phyloP scores from a whole-genome alignment of 257 asterid species.

The Avicennia marina region DNA sequence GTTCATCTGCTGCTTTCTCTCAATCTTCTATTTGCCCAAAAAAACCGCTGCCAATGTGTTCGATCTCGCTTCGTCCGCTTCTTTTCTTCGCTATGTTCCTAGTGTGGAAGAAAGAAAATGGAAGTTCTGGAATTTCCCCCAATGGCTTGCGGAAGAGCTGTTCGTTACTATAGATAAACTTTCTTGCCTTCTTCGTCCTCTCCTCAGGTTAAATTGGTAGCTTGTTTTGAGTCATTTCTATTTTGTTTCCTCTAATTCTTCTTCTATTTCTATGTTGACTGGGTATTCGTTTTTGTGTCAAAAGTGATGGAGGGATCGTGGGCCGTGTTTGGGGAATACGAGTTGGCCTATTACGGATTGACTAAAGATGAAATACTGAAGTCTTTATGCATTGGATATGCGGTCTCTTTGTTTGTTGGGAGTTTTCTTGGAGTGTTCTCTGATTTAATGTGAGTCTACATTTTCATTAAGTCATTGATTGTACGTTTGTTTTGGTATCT shows the following conservation, averaged over 20 bases:
- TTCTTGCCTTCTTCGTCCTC: slow-evolving; percentile 59
- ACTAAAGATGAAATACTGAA: slow-evolving; percentile 61
- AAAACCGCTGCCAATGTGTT: slow-evolving; percentile 36
- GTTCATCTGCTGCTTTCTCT: slow-evolving; percentile 48
- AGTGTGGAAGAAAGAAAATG: no score
- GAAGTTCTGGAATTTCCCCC: no score
- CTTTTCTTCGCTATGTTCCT: slow-evolving; percentile 50
- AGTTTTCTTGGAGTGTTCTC: slow-evolving; percentile 68
- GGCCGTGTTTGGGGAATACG: slow-evolving; percentile 86
- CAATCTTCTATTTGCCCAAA: slow-evolving; percentile 51
- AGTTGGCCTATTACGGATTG: slow-evolving; percentile 54
- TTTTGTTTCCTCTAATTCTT: not conserved
- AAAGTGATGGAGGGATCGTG: slow-evolving; percentile 72
- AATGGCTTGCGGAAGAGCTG: no score
- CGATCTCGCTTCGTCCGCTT: slow-evolving; percentile 57
- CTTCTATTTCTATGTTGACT: not conserved
- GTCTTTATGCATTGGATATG: slow-evolving; percentile 53
- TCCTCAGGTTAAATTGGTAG: slow-evolving; percentile 52
- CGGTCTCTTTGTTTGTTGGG: slow-evolving; percentile 52
- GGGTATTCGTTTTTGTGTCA: not conserved
- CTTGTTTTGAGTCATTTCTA: not conserved
- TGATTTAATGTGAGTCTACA: slow-evolving; percentile 68
- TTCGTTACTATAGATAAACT: slow-evolving; percentile 57
- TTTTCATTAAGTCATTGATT: slow-evolving; percentile 1
- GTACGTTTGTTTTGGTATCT: slow-evolving; percentile 1